phyloP scores from a whole-genome alignment of 306 rosid genomes.

The Macrotyloma uniflorum region DNA sequence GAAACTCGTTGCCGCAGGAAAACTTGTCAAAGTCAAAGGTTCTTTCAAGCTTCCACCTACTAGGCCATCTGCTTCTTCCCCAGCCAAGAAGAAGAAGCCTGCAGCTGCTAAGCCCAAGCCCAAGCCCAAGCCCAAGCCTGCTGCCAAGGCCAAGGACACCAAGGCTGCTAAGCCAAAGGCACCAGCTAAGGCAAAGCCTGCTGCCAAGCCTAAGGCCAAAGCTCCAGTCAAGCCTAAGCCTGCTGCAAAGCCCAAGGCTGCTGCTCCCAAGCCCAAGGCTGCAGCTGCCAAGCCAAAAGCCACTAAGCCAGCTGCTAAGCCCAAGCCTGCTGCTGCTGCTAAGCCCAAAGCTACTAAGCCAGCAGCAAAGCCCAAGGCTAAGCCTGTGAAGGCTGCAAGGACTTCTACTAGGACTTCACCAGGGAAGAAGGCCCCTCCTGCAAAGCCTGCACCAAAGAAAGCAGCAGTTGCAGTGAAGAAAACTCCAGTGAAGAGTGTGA shows the following conservation, averaged over 20 bases:
- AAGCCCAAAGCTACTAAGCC: constrained; percentile 44
- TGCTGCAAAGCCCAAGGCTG: neutral
- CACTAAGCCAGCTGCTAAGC: constrained; percentile 43
- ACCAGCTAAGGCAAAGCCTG: neutral
- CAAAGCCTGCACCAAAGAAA: neutral
- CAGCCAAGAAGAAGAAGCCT: neutral
- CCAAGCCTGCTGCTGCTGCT: neutral
- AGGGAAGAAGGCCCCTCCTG: neutral
- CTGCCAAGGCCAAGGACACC: neutral
- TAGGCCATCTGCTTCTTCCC: neutral
- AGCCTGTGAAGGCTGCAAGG: neutral
- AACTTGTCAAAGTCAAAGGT: constrained; percentile 10
- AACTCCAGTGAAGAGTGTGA: constrained; percentile 1
- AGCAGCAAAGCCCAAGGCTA: constrained; percentile 43
- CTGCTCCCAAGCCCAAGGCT: neutral
- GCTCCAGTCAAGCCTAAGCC: neutral
- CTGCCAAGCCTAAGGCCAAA: neutral
- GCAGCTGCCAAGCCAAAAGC: constrained; percentile 22
- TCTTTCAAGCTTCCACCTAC: neutral
- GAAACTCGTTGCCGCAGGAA: neutral
- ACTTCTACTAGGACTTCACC: neutral
- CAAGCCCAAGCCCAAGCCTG: neutral
- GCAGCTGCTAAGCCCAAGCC: neutral
- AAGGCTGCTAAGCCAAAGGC: neutral
- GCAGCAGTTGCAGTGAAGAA: neutral